Conservation (phyloP, 2,329 filamentous ascomycete species). For the Ascochyta pisi region DNA sequence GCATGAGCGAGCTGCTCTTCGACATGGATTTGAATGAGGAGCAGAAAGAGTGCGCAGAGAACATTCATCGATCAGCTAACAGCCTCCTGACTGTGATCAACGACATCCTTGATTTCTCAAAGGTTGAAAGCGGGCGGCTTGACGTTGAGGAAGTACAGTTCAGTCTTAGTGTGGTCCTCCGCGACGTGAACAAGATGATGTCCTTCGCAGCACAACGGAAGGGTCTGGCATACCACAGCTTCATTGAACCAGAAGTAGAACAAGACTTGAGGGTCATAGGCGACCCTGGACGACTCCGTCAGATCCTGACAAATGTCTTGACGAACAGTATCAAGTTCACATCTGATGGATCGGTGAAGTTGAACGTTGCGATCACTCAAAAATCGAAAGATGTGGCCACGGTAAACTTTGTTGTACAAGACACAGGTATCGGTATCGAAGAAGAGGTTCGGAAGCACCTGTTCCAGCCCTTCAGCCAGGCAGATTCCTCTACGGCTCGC, state of each 20-base stretch:
- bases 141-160: slow-evolving; percentile 85
- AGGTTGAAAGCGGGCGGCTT: slow-evolving; percentile 78
- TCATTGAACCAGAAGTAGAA: slow-evolving; percentile 68
- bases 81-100: slow-evolving; percentile 87
- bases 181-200: slow-evolving; percentile 86
- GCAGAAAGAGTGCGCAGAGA: slow-evolving; percentile 76
- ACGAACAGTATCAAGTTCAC: slow-evolving; percentile 60
- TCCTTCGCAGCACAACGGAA: slow-evolving; percentile 83
- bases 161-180: slow-evolving; percentile 73
- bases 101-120: slow-evolving; percentile 89
- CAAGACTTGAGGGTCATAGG: slow-evolving; percentile 80
- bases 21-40: slow-evolving; percentile 73
- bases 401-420: slow-evolving; percentile 75
- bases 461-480: slow-evolving; percentile 83
- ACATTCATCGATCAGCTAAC: slow-evolving; percentile 80
- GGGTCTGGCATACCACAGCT: slow-evolving; percentile 73
- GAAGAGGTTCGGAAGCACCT: slow-evolving; percentile 75
- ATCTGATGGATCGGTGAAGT: slow-evolving; percentile 54
- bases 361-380: slow-evolving; percentile 68
- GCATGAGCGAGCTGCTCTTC: slow-evolving; percentile 77
- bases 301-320: slow-evolving; percentile 81
- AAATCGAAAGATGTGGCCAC: slow-evolving; percentile 71
- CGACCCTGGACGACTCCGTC: slow-evolving; percentile 81
- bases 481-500: slow-evolving; percentile 78
- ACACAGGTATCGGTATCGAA: slow-evolving; percentile 83